These are phyloP conservation scores for Pseudozyma hubeiensis DNA, from an alignment of 1,284 basidiomycete species.

Conservation along the genomic window DNA sequence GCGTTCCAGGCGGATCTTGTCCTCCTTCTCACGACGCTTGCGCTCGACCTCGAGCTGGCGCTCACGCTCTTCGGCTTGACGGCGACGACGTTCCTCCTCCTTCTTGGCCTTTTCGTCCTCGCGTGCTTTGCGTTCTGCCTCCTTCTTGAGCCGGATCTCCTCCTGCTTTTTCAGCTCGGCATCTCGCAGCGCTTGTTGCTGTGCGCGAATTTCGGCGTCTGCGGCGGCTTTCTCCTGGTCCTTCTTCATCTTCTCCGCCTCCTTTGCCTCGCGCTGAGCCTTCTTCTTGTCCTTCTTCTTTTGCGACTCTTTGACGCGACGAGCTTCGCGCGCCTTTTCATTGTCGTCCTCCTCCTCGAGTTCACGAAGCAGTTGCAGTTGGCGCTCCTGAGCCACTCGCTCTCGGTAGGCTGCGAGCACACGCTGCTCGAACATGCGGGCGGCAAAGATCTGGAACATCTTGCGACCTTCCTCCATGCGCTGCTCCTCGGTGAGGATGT, in stretches of 20 bases:
- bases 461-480: slow-evolving; percentile 98
- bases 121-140: slow-evolving; percentile 71
- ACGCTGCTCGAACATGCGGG: slow-evolving; percentile 98
- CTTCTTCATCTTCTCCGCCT: slow-evolving; percentile 82
- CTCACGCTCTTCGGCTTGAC: slow-evolving; percentile 72
- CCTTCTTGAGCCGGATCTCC: slow-evolving; percentile 76
- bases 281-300: slow-evolving; percentile 98
- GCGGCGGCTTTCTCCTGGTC: slow-evolving; percentile 72
- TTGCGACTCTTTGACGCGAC: slow-evolving; percentile 95
- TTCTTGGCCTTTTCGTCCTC: slow-evolving; percentile 72
- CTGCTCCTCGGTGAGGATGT: slow-evolving; percentile 74
- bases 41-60: slow-evolving; percentile 72
- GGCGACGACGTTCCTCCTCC: slow-evolving; percentile 73
- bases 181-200: slow-evolving; percentile 75
- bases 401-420: slow-evolving; percentile 92
- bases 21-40: slow-evolving; percentile 77
- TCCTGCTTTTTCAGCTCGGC: slow-evolving; percentile 72
- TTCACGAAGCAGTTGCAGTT: slow-evolving; percentile 85
- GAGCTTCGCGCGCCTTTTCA: slow-evolving; percentile 85
- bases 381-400: slow-evolving; percentile 86
- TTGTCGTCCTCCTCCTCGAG: slow-evolving; percentile 88
- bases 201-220: slow-evolving; percentile 75
- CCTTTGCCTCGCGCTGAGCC: slow-evolving; percentile 85
- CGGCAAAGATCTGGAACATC: slow-evolving; percentile 99
- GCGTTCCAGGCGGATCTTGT: slow-evolving; percentile 75